Evolutionary conservation across 1,284 basidiomycete genomes (phyloP), one percentile per base, ranked within the genome.

Genomic region (Malassezia sympodialis): DNA sequence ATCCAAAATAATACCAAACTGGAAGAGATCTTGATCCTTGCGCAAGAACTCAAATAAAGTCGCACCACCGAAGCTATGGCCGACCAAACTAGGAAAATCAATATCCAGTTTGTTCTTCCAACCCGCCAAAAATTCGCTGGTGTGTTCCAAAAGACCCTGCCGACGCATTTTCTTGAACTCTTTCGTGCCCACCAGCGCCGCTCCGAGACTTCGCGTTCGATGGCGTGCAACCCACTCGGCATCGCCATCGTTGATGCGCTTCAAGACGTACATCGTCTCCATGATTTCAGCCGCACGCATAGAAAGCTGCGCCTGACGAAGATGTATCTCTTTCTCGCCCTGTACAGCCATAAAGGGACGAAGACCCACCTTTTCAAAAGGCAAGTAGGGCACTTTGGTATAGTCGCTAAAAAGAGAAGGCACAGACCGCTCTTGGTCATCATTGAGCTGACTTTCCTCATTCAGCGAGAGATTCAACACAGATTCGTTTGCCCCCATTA

Each of bases 261-360:
- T 39, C 11, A 80, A 58, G 1, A 76, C 66, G 12, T 68, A 49
- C 26, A 79, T 57, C 2, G 76, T 73, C 35, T 70, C 71, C 7
- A 77, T 62, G 24, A 79, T 67, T 59, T 80, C 79, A 7, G 74
- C 75, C 11, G 76, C 57, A 1, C 80, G 76, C 58, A 81, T 75
- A 28, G 65, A 61, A 30, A 81, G 68, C 60, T 80, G 80, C 27
- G 79, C 76, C 15, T 69, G 67, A 31, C 80, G 72, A 40, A 79
- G 66, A 31, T 60, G 68, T 14, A 72, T 68, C 56, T 79, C 78
- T 46, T 78, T 71, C 46, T 64, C 58, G 12, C 50, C 56, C 5
- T 68, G 67, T 3, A 61, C 51, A 1, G 32, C 35, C 2, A 60
- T 32, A 48, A 42, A 78, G 67, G 62, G 77, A 63, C 56, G 75